Conservation (phyloP, 805 yeast species). For the Cyberlindnera lachancei region DNA sequence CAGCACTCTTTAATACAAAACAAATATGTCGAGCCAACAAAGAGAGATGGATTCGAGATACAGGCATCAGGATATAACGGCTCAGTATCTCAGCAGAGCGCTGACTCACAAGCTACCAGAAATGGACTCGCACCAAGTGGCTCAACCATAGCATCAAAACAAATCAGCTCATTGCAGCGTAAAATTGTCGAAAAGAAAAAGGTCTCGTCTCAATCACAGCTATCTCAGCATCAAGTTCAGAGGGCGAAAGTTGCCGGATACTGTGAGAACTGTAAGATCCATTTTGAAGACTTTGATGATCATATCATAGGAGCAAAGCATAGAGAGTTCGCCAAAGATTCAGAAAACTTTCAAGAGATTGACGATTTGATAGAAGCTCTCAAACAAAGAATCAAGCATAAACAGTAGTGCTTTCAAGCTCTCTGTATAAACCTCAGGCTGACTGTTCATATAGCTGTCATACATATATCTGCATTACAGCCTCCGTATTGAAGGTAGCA, state of each 20-base stretch:
- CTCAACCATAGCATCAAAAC: conserved; percentile 48
- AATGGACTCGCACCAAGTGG: conserved; percentile 58
- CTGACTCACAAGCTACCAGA: conserved; percentile 25
- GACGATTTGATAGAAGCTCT: conserved; percentile 56
- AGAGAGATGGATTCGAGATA: conserved; percentile 39
- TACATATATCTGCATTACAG: too few relatives aligned
- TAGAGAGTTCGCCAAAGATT: conserved; percentile 67
- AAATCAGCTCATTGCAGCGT: conserved; percentile 40
- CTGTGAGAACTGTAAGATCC: conserved; percentile 89
- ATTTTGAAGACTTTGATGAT: conserved; percentile 70
- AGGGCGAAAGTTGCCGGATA: conserved; percentile 52
- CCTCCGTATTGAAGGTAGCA: too few relatives aligned
- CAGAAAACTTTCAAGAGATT: conserved; percentile 64
- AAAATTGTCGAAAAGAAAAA: conserved; percentile 26
- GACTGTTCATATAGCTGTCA: too few relatives aligned
- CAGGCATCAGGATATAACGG: conserved; percentile 55
- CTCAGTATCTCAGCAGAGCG: conserved; percentile 24
- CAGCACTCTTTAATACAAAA: conserved; percentile 14
- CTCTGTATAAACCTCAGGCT: too few relatives aligned
- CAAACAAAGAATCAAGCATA: conserved; percentile 13
- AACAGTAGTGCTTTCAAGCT: conserved; percentile 6
- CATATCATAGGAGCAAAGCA: conserved; percentile 70
- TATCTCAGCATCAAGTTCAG: conserved; percentile 2
- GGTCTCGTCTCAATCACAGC: conserved; percentile 11
- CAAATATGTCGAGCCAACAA: conserved; percentile 16